Evolutionary conservation across 352 stramenopile genomes (phyloP).

Genomic region (Blastocystis sp.): DNA sequence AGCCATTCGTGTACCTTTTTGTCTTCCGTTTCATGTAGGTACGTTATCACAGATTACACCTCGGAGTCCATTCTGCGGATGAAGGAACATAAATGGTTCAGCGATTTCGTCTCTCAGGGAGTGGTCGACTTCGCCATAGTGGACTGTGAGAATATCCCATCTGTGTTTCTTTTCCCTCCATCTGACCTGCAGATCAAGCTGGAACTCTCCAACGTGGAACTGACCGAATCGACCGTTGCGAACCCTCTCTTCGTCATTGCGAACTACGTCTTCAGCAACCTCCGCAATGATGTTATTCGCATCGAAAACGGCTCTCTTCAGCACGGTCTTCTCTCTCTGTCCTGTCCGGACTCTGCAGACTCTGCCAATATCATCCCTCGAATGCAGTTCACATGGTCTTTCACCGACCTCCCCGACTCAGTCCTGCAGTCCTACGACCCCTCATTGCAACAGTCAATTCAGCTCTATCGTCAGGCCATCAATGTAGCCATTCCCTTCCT

Average conservation of each 20-base stretch:
- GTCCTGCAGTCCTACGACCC: background rate
- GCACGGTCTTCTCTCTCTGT: conserved; percentile 1
- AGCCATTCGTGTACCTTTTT: conserved; percentile 43
- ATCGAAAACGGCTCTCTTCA: conserved; percentile 2
- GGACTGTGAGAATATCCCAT: conserved; percentile 25
- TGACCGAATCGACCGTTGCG: background rate
- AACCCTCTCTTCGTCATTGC: conserved; percentile 49
- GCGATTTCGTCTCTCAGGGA: conserved; percentile 12
- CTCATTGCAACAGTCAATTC: background rate
- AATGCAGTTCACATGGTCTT: conserved; percentile 27
- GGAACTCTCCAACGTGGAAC: background rate
- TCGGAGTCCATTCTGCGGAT: conserved; percentile 22
- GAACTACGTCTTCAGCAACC: conserved; percentile 52
- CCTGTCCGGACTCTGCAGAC: background rate
- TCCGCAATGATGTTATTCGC: conserved; percentile 49
- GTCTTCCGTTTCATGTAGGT: background rate
- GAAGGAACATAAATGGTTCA: conserved; percentile 45
- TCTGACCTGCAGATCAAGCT: conserved; percentile 22
- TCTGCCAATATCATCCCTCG: conserved; percentile 20
- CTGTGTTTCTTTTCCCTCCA: background rate
- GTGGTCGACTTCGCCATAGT: conserved; percentile 51
- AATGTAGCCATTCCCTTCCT: background rate
- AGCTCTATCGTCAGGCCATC: background rate
- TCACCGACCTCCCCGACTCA: background rate
- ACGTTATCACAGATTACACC: conserved; percentile 60